Evolutionary conservation across 345 rosid species (phyloP).

Genomic region (Iberis pinnata): DNA sequence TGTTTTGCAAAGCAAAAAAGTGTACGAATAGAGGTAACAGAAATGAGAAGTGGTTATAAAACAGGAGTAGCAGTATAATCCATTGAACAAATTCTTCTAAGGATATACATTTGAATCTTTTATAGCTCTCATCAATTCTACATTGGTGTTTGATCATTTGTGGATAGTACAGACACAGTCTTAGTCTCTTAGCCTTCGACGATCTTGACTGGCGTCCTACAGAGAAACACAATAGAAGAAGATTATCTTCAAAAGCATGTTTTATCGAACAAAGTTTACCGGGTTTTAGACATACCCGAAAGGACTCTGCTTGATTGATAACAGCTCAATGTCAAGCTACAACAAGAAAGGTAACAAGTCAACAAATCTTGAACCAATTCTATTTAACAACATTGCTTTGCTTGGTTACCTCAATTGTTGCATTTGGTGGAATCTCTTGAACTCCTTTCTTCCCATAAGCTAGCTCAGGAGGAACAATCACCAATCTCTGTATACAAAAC

Average conservation of each 20-base stretch:
- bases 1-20: conserved; percentile 13
- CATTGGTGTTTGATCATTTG: no score
- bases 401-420: conserved; percentile 95
- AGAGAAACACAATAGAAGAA: conserved; percentile 3
- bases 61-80: no score
- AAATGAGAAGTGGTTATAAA: not conserved
- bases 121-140: no score
- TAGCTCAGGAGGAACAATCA: conserved; percentile 83
- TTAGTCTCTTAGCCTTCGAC: conserved; percentile 52
- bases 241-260: not conserved
- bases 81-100: no score
- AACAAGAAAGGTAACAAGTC: conserved; percentile 3
- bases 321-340: conserved; percentile 82
- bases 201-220: conserved; percentile 76
- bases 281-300: conserved; percentile 53
- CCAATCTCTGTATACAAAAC: conserved; percentile 45
- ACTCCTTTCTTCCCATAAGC: conserved; percentile 96
- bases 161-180: not conserved
- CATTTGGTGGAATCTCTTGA: conserved; percentile 95
- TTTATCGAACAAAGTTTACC: not conserved
- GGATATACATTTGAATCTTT: no score
- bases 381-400: no score
- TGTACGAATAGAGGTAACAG: not conserved
- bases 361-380: not conserved
- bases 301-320: conserved; percentile 82